Evolutionary conservation across 2,329 filamentous ascomycete genomes (phyloP), one percentile per base, ranked within the genome.

Genomic region (Neopestalotiopsis sp.): DNA sequence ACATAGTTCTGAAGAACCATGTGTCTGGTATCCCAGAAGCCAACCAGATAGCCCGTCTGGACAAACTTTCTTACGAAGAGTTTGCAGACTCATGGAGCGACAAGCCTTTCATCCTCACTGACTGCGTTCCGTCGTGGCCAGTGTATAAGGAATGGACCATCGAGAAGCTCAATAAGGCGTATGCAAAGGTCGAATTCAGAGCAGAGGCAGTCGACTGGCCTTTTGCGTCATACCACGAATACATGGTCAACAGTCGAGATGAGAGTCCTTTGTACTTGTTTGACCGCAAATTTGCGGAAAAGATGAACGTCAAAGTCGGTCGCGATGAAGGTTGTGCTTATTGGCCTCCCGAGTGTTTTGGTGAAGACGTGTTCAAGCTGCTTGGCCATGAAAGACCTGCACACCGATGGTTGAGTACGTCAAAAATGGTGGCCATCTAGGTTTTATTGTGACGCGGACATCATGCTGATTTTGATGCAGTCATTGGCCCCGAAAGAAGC

Each of bases 141-240:
- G 90, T 91, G 1, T 94, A 88, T 79, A 84, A 86, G 49, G 83
- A 87, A 34, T 98, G 95, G 95, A 91, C 88, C 3, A 86, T 92
- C 12, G 86, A 91, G n/a, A 81, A 81, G 10, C 85, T 98, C 1
- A 82, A 92, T 0, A 75, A 83, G n/a, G 83, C 85, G 70, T 94
- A 94, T 77, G 84, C 86, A 0, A 81, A 90, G 64, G 86, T 91
- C 2, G 86, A 88, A 65, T 98, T 98, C 80, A 90, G 94, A 56
- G 95, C 95, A 10, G 96, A 98, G 84, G 92, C 94, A 0, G 95
- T 98, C 5, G 94, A 98, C 81, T 98, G 95, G 95, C 89, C 91
- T 0, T 88, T 97, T 71, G 84, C 86, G n/a, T 92, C 89, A 0
- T 98, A 98, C 79, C 84, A 91, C 71, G 84, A 89, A 59, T 99